Evolutionary conservation across 2,329 filamentous ascomycete species (phyloP).

Genomic region (Exophiala sp.): DNA sequence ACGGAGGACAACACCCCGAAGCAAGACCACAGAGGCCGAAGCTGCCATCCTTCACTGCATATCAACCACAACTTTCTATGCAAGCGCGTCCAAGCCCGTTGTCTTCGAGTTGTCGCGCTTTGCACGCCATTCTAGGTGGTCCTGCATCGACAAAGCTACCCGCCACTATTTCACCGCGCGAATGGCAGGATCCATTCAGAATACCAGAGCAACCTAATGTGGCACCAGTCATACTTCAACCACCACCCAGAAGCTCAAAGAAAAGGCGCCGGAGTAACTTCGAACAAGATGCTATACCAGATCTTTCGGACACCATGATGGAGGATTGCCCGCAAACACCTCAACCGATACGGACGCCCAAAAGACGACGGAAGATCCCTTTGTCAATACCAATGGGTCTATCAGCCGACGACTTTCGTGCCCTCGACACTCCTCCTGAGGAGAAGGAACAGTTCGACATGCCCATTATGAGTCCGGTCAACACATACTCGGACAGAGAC

Average conservation of each 20-base stretch:
- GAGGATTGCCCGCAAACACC: constrained; percentile 18
- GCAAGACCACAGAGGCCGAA: constrained; percentile 19
- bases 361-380: constrained; percentile 42
- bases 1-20: constrained; percentile 30
- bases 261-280: constrained; percentile 37
- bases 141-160: constrained; percentile 30
- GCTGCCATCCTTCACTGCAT: constrained; percentile 35
- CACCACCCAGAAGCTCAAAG: constrained; percentile 36
- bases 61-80: constrained; percentile 35
- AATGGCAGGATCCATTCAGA: constrained; percentile 29
- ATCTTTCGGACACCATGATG: constrained; percentile 23
- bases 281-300: constrained; percentile 28
- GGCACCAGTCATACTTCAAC: constrained; percentile 23
- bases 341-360: constrained; percentile 37
- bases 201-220: constrained; percentile 12
- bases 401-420: constrained; percentile 42
- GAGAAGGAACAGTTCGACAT: constrained; percentile 25
- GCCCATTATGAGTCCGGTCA: constrained; percentile 16
- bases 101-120: constrained; percentile 28
- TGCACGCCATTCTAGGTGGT: constrained; percentile 27
- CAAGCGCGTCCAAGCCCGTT: constrained; percentile 40
- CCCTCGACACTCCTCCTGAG: constrained; percentile 31
- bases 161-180: constrained; percentile 32
- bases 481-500: constrained; percentile 13
- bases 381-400: constrained; percentile 45